Evolutionary conservation across 805 yeast species (phyloP).

Genomic region (Candida montana): DNA sequence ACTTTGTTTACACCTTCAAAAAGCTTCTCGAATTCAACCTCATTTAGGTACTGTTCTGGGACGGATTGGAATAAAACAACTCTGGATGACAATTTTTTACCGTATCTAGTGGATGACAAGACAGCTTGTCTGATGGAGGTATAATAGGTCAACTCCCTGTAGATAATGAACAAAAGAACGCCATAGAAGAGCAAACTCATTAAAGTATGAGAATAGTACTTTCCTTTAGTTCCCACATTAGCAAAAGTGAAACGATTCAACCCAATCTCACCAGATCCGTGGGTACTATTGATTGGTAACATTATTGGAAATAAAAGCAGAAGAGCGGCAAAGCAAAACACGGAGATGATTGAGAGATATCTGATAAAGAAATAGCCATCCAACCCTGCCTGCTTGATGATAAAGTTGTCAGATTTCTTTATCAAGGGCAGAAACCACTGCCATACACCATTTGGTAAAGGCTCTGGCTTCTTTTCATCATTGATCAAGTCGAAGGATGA

Average conservation of each 20-base stretch:
- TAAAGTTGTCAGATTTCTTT: conserved; percentile 63
- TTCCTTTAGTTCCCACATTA: conserved; percentile 51
- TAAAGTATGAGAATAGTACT: conserved; percentile 85
- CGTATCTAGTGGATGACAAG: conserved; percentile 75
- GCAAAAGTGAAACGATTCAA: conserved; percentile 74
- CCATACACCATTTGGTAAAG: conserved; percentile 62
- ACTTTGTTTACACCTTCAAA: conserved; percentile 80
- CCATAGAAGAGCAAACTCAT: conserved; percentile 78
- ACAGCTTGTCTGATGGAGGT: conserved; percentile 73
- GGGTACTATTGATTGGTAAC: conserved; percentile 77
- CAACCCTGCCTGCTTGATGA: conserved; percentile 84
- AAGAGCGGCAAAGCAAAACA: conserved; percentile 50
- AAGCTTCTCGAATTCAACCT: conserved; percentile 63
- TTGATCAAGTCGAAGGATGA: conserved; percentile 55
- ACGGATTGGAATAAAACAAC: conserved; percentile 82
- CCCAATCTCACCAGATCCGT: conserved; percentile 58
- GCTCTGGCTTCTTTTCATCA: conserved; percentile 63
- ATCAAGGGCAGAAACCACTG: conserved; percentile 66
- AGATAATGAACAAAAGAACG: conserved; percentile 60
- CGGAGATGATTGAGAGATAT: conserved; percentile 55
- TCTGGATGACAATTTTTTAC: conserved; percentile 67
- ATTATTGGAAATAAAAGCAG: conserved; percentile 57
- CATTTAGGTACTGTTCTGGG: conserved; percentile 68
- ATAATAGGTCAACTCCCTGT: conserved; percentile 78
- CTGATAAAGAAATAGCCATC: conserved; percentile 91